Conservation (phyloP, 805 yeast genomes). For the Dipodascopsis uninucleata region DNA sequence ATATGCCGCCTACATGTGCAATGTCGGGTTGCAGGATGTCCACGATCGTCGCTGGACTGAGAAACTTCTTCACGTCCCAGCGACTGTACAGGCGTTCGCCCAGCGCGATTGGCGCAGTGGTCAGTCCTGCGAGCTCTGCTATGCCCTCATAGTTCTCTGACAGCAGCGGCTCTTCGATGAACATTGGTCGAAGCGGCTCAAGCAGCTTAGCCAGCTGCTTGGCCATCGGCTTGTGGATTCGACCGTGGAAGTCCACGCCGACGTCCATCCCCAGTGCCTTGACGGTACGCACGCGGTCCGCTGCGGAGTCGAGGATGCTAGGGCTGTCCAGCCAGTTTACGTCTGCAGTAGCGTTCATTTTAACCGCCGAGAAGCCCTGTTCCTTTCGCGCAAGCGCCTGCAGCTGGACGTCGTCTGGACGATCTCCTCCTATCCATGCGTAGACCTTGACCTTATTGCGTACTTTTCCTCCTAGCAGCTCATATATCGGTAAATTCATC, state of each 20-base stretch:
- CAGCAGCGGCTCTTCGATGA: constrained; percentile 31
- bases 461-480: constrained; percentile 31
- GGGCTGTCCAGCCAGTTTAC: constrained; percentile 32
- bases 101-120: constrained; percentile 29
- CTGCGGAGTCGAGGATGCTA: constrained; percentile 23
- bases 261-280: constrained; percentile 29
- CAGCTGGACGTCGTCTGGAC: constrained; percentile 26
- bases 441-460: constrained; percentile 31
- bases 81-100: constrained; percentile 31
- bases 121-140: constrained; percentile 20
- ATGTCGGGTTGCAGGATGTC: constrained; percentile 32
- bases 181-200: constrained; percentile 29
- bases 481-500: constrained; percentile 32
- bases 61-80: constrained; percentile 29
- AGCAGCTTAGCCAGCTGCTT: constrained; percentile 29
- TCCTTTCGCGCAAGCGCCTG: constrained; percentile 30
- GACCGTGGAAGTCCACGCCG: constrained; percentile 32
- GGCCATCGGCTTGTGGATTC: constrained; percentile 31
- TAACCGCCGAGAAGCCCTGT: constrained; percentile 34
- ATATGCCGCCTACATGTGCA: constrained; percentile 31
- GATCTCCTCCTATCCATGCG: constrained; percentile 34
- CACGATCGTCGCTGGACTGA: constrained; percentile 26
- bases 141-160: constrained; percentile 30
- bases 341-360: constrained; percentile 32
- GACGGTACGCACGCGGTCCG: constrained; percentile 28